phyloP scores from a whole-genome alignment of 306 rosid species.

The Corylus heterophylla region DNA sequence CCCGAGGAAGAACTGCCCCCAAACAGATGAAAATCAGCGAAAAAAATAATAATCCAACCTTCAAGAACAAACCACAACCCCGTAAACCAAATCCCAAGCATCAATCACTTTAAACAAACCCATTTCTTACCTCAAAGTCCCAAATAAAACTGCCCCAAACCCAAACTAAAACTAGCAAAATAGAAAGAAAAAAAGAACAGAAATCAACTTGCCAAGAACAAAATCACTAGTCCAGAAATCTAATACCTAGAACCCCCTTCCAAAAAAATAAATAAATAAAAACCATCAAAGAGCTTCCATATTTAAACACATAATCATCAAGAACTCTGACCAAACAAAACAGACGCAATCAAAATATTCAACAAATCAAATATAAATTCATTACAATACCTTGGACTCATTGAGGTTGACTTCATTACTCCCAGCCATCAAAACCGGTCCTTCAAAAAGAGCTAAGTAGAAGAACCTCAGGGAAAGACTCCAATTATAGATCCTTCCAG shows the following conservation, averaged over 20 bases:
- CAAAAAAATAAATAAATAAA: background rate
- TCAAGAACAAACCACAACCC: slow-evolving; percentile 7
- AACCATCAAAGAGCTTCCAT: background rate
- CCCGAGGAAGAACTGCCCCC: background rate
- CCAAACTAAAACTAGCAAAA: background rate
- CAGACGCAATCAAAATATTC: background rate
- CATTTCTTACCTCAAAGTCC: background rate
- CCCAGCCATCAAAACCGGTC: slow-evolving; percentile 57
- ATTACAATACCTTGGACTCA: slow-evolving; percentile 60
- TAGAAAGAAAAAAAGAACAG: background rate
- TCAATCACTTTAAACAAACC: slow-evolving; percentile 4
- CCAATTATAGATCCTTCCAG: slow-evolving; percentile 33
- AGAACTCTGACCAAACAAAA: background rate
- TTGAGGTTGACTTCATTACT: slow-evolving; percentile 62
- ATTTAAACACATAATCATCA: background rate
- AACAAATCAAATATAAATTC: slow-evolving; percentile 2
- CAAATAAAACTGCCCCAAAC: background rate
- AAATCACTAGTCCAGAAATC: background rate
- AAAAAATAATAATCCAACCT: background rate
- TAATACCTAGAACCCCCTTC: background rate
- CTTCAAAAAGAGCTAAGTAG: background rate
- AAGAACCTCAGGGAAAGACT: slow-evolving; percentile 2
- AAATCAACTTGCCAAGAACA: background rate
- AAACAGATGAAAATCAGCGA: background rate
- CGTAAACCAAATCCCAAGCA: slow-evolving; percentile 7